phyloP scores from a whole-genome alignment of 2,329 filamentous ascomycete genomes.

The Hansfordia pulvinata region DNA sequence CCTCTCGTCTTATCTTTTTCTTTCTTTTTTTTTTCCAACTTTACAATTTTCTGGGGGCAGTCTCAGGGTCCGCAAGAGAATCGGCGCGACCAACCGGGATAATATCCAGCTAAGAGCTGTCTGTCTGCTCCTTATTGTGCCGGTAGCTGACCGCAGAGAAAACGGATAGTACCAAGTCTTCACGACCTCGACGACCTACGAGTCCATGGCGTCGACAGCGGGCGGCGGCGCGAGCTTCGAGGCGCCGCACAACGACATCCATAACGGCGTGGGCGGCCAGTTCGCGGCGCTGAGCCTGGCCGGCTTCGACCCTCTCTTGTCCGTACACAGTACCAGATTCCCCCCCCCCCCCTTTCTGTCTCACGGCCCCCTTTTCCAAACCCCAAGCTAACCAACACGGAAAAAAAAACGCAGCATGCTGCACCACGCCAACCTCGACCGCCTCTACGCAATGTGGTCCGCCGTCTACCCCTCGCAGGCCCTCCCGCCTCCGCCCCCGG shows the following conservation, averaged over 20 bases:
- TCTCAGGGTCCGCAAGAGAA: no score
- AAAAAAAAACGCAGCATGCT: constrained; percentile 23
- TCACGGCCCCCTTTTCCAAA: constrained; percentile 2
- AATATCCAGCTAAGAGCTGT: constrained; percentile 24
- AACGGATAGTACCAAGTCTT: constrained; percentile 31
- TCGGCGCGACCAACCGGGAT: no score
- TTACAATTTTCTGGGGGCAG: no score
- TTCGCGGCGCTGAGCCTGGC: constrained; percentile 21
- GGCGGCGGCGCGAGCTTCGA: constrained; percentile 28
- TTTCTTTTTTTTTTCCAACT: no score
- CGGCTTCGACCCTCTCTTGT: constrained; percentile 34
- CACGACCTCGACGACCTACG: constrained; percentile 20
- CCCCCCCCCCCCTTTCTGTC: background rate
- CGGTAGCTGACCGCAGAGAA: constrained; percentile 1
- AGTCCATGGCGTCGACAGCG: constrained; percentile 25
- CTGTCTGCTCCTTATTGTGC: background rate
- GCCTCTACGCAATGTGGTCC: constrained; percentile 39
- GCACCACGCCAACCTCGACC: constrained; percentile 44
- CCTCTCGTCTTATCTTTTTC: no score
- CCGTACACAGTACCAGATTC: constrained; percentile 7
- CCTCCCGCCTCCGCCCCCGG: no score
- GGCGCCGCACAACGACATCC: constrained; percentile 27
- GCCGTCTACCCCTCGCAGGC: no score
- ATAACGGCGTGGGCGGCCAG: constrained; percentile 22
- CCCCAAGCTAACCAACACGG: no score